Conservation (phyloP, 169 alveolate genomes). For the Miamiensis avidus region DNA sequence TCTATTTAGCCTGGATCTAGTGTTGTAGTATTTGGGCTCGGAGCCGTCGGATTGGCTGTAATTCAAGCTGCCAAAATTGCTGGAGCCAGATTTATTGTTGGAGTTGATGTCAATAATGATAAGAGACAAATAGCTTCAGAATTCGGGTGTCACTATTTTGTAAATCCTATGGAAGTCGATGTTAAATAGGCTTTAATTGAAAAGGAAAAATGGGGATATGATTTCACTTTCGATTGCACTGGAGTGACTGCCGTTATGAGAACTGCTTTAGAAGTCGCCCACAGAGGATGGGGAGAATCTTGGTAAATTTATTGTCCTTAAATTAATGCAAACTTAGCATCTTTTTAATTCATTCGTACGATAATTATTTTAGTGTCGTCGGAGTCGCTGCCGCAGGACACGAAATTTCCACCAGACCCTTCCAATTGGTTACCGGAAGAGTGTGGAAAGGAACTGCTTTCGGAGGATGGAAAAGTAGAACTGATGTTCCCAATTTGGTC, state of each 20-base stretch:
- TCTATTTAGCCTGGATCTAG: slow-evolving; percentile 60
- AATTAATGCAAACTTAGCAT: not conserved
- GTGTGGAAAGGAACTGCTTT: slow-evolving; percentile 89
- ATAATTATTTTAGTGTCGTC: slow-evolving; percentile 21
- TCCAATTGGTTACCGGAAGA: slow-evolving; percentile 88
- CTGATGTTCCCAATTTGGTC: slow-evolving; percentile 82
- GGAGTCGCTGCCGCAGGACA: slow-evolving; percentile 84
- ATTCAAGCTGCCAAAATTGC: slow-evolving; percentile 78
- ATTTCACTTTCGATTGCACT: slow-evolving; percentile 86
- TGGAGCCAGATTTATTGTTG: slow-evolving; percentile 78
- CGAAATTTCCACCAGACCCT: slow-evolving; percentile 85
- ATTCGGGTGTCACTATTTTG: slow-evolving; percentile 74
- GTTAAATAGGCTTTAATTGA: slow-evolving; percentile 27
- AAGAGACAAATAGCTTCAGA: slow-evolving; percentile 68
- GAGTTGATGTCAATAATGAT: slow-evolving; percentile 65
- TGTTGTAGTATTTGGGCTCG: slow-evolving; percentile 88
- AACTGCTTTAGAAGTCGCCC: slow-evolving; percentile 71
- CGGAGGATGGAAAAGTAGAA: slow-evolving; percentile 86
- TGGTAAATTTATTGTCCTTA: too few relatives aligned
- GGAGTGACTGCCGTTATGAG: slow-evolving; percentile 86
- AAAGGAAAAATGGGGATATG: slow-evolving; percentile 75
- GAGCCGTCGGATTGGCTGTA: slow-evolving; percentile 90
- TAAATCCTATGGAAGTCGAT: slow-evolving; percentile 55
- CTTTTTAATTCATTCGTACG: not conserved
- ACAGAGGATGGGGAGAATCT: slow-evolving; percentile 69